A percentile compares a stretch with the other conserved stretches of the same genome.
These are phyloP conservation scores for Colletotrichum orchidophilum DNA, from an alignment of 2,329 filamentous ascomycete species.

Conservation along the genomic window DNA sequence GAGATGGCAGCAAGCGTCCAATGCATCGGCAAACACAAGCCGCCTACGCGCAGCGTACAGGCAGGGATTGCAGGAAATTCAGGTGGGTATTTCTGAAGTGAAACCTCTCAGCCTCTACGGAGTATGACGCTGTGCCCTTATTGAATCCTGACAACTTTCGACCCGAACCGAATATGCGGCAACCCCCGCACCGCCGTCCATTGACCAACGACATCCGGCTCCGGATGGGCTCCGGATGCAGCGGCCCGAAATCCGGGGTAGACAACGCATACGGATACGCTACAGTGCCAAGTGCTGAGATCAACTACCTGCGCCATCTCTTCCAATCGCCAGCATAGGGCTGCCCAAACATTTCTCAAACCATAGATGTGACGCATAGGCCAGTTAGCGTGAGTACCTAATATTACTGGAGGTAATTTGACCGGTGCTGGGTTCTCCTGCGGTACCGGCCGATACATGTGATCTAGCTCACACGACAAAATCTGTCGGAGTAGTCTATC, in stretches of 20 bases:
- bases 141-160: slow-evolving; percentile 5
- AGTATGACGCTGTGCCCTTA: neutral
- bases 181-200: slow-evolving; percentile 3
- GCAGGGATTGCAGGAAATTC: slow-evolving; percentile 16
- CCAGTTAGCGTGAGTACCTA: too few relatives aligned
- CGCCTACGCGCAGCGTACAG: slow-evolving; percentile 11
- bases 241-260: neutral
- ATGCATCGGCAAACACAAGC: slow-evolving; percentile 6
- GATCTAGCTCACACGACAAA: too few relatives aligned
- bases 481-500: too few relatives aligned
- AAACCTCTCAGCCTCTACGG: slow-evolving; percentile 20
- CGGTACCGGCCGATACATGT: too few relatives aligned
- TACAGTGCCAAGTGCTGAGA: neutral
- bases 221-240: slow-evolving; percentile 13
- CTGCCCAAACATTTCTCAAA: too few relatives aligned
- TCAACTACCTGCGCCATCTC: neutral
- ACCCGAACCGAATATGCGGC: slow-evolving; percentile 13
- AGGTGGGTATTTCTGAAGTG: slow-evolving; percentile 5
- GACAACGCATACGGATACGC: neutral
- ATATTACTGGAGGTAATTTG: too few relatives aligned
- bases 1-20: neutral
- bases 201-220: slow-evolving; percentile 12
- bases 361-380: too few relatives aligned
- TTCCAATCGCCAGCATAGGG: too few relatives aligned
- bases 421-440: too few relatives aligned